A percentile compares a stretch with the other conserved stretches of the same genome.
Conservation (phyloP, 2,329 filamentous ascomycete genomes). For the Alternaria panax region DNA sequence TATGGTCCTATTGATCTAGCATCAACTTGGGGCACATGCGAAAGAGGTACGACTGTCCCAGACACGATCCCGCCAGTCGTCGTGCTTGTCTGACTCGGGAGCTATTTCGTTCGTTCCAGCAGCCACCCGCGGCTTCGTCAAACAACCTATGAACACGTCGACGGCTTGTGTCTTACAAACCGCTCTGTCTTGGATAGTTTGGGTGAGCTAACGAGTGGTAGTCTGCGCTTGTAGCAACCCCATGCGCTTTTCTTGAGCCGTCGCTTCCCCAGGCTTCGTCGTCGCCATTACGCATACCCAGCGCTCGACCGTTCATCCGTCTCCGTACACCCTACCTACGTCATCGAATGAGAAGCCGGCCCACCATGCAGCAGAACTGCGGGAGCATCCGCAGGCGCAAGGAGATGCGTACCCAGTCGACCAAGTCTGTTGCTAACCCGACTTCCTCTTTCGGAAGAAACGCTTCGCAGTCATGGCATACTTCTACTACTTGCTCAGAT, state of each 20-base stretch:
- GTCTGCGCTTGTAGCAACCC: constrained; percentile 43
- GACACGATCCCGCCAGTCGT: constrained; percentile 31
- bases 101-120: constrained; percentile 42
- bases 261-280: constrained; percentile 37
- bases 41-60: constrained; percentile 43
- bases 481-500: constrained; percentile 27
- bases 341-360: constrained; percentile 37
- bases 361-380: constrained; percentile 31
- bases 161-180: constrained; percentile 51
- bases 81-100: constrained; percentile 46
- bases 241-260: constrained; percentile 37
- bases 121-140: constrained; percentile 40
- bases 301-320: constrained; percentile 22
- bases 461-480: constrained; percentile 34
- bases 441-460: constrained; percentile 30
- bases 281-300: constrained; percentile 30
- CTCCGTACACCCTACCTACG: constrained; percentile 19
- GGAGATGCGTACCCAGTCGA: constrained; percentile 42
- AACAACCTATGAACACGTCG: constrained; percentile 49
- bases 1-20: constrained; percentile 23
- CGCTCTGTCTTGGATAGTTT: constrained; percentile 47
- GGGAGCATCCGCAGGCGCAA: constrained; percentile 28
- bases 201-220: constrained; percentile 48
- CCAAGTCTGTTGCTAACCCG: constrained; percentile 40
- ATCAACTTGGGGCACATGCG: constrained; percentile 37